phyloP scores from a whole-genome alignment of 1,284 basidiomycete genomes.

The Apiotrichum domesticum region DNA sequence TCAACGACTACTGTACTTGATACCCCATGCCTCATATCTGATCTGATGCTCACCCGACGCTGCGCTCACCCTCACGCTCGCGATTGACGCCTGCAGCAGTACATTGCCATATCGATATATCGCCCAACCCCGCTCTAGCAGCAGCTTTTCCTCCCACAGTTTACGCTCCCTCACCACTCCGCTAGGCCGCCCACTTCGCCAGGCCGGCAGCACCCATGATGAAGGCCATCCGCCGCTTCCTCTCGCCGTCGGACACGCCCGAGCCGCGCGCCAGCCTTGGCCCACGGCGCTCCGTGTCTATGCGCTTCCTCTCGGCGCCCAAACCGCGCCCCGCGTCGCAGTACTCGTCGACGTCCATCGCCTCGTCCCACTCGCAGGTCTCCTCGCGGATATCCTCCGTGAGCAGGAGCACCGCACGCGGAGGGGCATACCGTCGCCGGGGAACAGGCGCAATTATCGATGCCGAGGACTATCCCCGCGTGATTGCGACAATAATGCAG shows the following conservation, averaged over 20 bases:
- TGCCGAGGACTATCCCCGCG: conserved; percentile 8
- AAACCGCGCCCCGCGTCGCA: not conserved
- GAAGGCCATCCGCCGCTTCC: conserved; percentile 5
- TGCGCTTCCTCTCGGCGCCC: not conserved
- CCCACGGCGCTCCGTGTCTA: not conserved
- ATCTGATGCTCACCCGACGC: too few relatives aligned
- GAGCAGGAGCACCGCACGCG: not conserved
- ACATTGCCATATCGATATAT: too few relatives aligned
- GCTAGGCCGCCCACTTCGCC: not conserved
- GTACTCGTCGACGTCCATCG: not conserved
- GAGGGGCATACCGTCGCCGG: not conserved
- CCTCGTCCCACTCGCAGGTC: not conserved
- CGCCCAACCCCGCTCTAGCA: too few relatives aligned
- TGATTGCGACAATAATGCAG: conserved; percentile 9
- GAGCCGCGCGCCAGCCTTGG: not conserved
- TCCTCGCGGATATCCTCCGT: not conserved
- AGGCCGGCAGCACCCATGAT: not conserved
- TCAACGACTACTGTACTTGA: too few relatives aligned
- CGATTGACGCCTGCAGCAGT: too few relatives aligned
- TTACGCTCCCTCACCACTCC: too few relatives aligned
- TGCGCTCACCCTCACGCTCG: too few relatives aligned
- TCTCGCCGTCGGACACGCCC: conserved; percentile 1
- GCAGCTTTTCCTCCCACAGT: too few relatives aligned
- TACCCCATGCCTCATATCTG: too few relatives aligned
- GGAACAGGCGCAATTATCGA: not conserved